Percentiles rank a stretch among this genome's conserved stretches.
Evolutionary conservation across 2,329 filamentous ascomycete genomes (phyloP).

Genomic region (Gliomastix tumulicola): DNA sequence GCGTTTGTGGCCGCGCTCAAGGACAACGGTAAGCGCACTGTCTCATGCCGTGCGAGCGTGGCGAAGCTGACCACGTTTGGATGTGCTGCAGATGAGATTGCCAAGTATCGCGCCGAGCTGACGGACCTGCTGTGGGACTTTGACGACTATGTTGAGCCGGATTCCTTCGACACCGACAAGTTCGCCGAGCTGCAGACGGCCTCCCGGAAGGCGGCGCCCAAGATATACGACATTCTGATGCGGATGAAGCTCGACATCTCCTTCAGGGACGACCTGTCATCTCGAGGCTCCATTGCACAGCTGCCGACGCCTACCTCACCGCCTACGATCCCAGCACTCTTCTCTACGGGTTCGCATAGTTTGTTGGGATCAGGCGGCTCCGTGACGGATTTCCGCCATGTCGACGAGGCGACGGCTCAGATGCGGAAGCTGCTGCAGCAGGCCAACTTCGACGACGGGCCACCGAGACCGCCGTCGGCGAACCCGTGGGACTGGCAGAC

Average conservation of each 20-base stretch:
- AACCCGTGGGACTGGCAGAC: slow-evolving; percentile 40
- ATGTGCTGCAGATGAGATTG: slow-evolving; percentile 46
- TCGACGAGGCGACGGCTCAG: slow-evolving; percentile 19
- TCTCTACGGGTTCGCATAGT: too few species aligned
- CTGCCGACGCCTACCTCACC: slow-evolving; percentile 6
- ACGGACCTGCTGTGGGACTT: slow-evolving; percentile 49
- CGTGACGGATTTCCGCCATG: too few species aligned
- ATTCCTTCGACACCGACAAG: slow-evolving; percentile 42
- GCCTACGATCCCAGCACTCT: slow-evolving; percentile 5
- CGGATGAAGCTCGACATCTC: slow-evolving; percentile 43
- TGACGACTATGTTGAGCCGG: slow-evolving; percentile 43
- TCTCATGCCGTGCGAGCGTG: neutral
- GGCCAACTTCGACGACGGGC: slow-evolving; percentile 1
- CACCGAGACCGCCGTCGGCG: slow-evolving; percentile 26
- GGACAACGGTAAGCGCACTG: slow-evolving; percentile 39
- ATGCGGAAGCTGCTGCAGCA: slow-evolving; percentile 15
- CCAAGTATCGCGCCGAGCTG: slow-evolving; percentile 36
- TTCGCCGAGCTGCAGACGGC: slow-evolving; percentile 40
- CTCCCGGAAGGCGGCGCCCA: slow-evolving; percentile 39
- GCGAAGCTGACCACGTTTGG: neutral
- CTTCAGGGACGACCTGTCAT: slow-evolving; percentile 11
- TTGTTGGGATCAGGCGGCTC: too few species aligned
- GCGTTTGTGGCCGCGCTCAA: slow-evolving; percentile 45
- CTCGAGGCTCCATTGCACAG: slow-evolving; percentile 8
- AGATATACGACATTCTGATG: slow-evolving; percentile 42